These are phyloP conservation scores for Quercus ilex DNA, from an alignment of 306 rosid genomes.

Conservation along the genomic window DNA sequence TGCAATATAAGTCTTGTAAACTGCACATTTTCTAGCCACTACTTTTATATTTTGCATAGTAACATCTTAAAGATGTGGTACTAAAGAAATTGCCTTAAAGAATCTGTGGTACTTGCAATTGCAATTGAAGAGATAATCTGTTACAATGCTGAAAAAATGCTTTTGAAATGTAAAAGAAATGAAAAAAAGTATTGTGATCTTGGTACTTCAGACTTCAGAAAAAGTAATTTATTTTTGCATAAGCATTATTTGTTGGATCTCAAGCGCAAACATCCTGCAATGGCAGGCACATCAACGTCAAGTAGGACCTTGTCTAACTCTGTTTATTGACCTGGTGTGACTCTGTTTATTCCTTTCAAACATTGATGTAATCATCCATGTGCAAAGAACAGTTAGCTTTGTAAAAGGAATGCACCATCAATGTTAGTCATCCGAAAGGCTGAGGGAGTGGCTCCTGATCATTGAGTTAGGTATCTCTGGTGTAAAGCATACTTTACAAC, in stretches of 20 bases:
- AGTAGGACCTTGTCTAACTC: not conserved
- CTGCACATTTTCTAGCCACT: not conserved
- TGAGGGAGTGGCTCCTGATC: slow-evolving; percentile 14
- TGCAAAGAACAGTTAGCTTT: not conserved
- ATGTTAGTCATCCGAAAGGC: too few relatives aligned
- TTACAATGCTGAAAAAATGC: not conserved
- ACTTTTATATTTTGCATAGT: not conserved
- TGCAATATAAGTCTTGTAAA: not conserved
- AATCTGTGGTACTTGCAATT: not conserved
- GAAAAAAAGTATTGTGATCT: not conserved
- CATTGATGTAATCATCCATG: not conserved
- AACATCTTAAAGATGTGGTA: not conserved
- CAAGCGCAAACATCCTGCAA: slow-evolving; percentile 18
- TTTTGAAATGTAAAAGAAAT: not conserved
- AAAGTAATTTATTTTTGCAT: not conserved
- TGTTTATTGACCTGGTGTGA: not conserved
- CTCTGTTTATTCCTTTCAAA: not conserved
- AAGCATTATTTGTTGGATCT: slow-evolving; percentile 10
- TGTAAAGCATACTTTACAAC: slow-evolving; percentile 71
- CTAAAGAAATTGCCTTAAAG: not conserved
- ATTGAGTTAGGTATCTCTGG: slow-evolving; percentile 29
- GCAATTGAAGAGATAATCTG: not conserved
- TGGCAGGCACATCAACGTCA: slow-evolving; percentile 16
- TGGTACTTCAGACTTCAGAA: not conserved
- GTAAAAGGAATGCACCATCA: not conserved